Evolutionary conservation across 75 land plant genomes (phyloP).

Genomic region (Selaginella tamariscina): DNA sequence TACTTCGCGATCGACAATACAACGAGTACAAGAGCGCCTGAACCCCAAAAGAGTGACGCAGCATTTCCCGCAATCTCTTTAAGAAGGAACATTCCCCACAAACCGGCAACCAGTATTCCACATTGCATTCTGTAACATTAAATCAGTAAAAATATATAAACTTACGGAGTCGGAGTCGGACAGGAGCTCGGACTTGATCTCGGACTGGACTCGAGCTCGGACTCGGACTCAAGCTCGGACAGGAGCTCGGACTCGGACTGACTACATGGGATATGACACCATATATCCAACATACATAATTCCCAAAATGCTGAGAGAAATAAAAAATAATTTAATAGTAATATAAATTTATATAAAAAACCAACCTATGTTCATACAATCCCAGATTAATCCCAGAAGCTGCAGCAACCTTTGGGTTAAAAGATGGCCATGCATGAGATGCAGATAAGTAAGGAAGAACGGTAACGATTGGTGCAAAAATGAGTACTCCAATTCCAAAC

Average conservation of each 20-base stretch:
- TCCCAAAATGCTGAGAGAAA: constrained; percentile 21
- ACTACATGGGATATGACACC: constrained; percentile 28
- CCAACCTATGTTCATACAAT: constrained; percentile 25
- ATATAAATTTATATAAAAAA: background rate
- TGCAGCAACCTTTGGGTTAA: constrained; percentile 16
- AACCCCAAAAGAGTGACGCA: constrained; percentile 18
- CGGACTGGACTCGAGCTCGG: background rate
- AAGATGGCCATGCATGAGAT: constrained; percentile 14
- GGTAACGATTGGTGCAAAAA: constrained; percentile 27
- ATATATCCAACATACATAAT: constrained; percentile 20
- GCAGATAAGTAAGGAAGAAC: constrained; percentile 20
- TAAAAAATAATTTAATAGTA: background rate
- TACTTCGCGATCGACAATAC: too few relatives aligned
- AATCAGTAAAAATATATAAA: background rate
- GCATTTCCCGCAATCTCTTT: constrained; percentile 22
- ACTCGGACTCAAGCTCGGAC: too few relatives aligned
- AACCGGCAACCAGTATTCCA: constrained; percentile 24
- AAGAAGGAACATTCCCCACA: constrained; percentile 31
- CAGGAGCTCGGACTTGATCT: background rate
- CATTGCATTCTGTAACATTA: constrained; percentile 19
- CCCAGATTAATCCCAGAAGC: constrained; percentile 23
- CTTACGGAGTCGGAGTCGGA: background rate
- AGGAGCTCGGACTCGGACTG: too few relatives aligned
- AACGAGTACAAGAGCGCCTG: constrained; percentile 18
- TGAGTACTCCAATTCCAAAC: constrained; percentile 25